Base-by-base conservation (phyloP, 768 basidiomycete species). In the Udeniomyces megalosporus region DNA sequence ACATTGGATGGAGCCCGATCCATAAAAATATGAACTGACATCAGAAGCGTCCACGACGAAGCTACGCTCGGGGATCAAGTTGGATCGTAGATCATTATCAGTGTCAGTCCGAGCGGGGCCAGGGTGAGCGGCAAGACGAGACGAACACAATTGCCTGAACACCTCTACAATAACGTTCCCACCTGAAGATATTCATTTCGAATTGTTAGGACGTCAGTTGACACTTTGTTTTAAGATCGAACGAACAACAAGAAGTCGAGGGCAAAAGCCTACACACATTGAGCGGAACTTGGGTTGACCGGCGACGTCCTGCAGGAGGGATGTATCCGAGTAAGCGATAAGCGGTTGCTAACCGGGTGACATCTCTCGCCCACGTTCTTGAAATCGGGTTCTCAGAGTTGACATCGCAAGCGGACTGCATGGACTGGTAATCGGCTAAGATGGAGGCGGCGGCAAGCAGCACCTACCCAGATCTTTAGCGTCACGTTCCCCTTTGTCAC, bases 31-130 rank as follows among this genome's bases (percentile, higher is more conserved):
- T 42, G 10, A 2, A 77, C 84, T 66, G 70, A 89, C 89, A 71
- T 93, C 90, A 52, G 80, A 78, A 3, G 91, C 86, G 71, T 95
- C 91, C 24, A 95, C 85, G n/a, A 95, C 86, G 69, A 88, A 92
- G 22, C 90, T 93, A 69, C 6, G 28, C 24, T n/a, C n/a, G n/a
- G n/a, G n/a, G n/a, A n/a, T n/a, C n/a, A n/a, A n/a, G n/a, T n/a
- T n/a, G n/a, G n/a, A n/a, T n/a, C n/a, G n/a, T n/a, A n/a, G n/a
- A n/a, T n/a, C n/a, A n/a, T n/a, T n/a, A n/a, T n/a, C n/a, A n/a
- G n/a, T n/a, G n/a, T n/a, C n/a, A n/a, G n/a, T n/a, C n/a, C n/a
- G n/a, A n/a, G n/a, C n/a, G n/a, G n/a, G n/a, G n/a, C n/a, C n/a
- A n/a, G n/a, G n/a, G n/a, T n/a, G n/a, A n/a, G n/a, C n/a, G n/a